These are phyloP conservation scores for Ogataea ganodermae DNA, from an alignment of 805 yeast genomes.

Conservation along the genomic window DNA sequence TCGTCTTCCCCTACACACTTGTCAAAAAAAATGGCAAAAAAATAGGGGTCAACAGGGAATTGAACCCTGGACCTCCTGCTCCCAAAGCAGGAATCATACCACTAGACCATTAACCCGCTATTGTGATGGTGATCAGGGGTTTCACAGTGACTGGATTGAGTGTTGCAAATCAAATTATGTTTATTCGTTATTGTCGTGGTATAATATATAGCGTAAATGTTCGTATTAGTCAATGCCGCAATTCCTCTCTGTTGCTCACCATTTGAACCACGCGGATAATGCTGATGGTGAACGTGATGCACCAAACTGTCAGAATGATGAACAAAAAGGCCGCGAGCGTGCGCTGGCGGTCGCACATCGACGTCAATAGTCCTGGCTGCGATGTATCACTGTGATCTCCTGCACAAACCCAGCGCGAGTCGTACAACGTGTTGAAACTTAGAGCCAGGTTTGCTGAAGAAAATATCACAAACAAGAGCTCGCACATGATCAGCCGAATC, in stretches of 20 bases:
- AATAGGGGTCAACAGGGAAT: constrained; percentile 43
- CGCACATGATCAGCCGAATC: constrained; percentile 77
- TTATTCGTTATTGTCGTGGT: background rate
- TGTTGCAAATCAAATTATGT: too few relatives aligned
- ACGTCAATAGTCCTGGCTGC: constrained; percentile 33
- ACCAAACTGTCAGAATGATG: constrained; percentile 77
- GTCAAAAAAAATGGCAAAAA: background rate
- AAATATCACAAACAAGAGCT: constrained; percentile 83
- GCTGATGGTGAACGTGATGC: constrained; percentile 79
- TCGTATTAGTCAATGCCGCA: constrained; percentile 3
- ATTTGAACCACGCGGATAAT: constrained; percentile 78
- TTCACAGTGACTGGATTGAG: too few relatives aligned
- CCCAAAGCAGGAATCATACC: constrained; percentile 59
- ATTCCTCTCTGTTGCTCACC: constrained; percentile 37
- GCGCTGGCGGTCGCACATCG: constrained; percentile 76
- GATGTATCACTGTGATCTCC: constrained; percentile 19
- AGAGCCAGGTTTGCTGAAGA: constrained; percentile 85
- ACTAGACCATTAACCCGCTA: constrained; percentile 45
- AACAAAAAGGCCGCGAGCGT: constrained; percentile 80
- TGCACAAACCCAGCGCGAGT: constrained; percentile 77
- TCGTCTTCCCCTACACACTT: background rate
- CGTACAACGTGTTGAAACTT: constrained; percentile 81
- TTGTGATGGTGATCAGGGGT: too few relatives aligned
- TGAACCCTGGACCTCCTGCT: constrained; percentile 57
- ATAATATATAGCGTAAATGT: constrained; percentile 8